These are phyloP conservation scores for Ochromonas danica DNA, from an alignment of 108 stramenopile species.

Conservation along the genomic window DNA sequence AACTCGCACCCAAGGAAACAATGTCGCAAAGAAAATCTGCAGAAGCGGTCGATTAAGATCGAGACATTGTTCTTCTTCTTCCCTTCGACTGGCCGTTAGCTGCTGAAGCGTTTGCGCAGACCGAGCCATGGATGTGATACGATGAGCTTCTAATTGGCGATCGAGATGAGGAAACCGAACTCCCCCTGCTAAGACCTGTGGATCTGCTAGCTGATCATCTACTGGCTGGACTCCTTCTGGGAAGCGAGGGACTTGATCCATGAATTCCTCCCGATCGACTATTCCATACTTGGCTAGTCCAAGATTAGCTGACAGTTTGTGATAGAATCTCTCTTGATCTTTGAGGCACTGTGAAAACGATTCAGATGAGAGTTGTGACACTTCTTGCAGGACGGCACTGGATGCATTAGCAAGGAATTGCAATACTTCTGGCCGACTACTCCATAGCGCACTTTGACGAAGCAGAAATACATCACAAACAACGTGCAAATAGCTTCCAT, in stretches of 20 bases:
- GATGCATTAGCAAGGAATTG: not conserved
- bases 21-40: no score
- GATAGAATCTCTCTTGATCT: not conserved
- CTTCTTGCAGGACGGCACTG: not conserved
- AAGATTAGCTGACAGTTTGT: not conserved
- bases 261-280: not conserved
- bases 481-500: not conserved
- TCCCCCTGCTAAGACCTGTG: not conserved
- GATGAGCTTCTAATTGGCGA: no score
- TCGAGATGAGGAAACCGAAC: no score
- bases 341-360: not conserved
- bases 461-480: not conserved
- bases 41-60: no score
- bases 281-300: not conserved
- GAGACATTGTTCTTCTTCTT: no score
- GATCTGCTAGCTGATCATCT: not conserved
- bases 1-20: no score
- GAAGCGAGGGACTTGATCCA: not conserved
- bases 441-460: not conserved
- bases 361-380: not conserved
- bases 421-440: not conserved
- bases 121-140: no score
- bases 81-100: no score
- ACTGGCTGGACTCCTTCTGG: not conserved
- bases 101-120: no score